Conservation (phyloP, 2,329 filamentous ascomycete species). For the Paracoccidioides brasiliensis region DNA sequence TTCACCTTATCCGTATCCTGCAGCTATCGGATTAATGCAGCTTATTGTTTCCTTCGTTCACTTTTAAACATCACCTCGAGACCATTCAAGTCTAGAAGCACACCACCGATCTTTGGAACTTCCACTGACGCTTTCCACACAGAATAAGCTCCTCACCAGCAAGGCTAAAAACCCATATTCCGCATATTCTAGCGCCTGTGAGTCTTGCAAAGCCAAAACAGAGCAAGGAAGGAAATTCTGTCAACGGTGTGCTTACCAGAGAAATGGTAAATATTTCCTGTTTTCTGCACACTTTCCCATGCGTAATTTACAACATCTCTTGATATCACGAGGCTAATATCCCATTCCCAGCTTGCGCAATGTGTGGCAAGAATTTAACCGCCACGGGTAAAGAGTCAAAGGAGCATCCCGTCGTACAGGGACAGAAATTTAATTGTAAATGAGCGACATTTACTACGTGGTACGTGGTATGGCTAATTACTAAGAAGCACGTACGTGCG, state of each 20-base stretch:
- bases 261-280: slow-evolving; percentile 38
- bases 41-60: too few relatives aligned
- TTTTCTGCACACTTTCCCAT: not conserved
- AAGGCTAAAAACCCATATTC: slow-evolving; percentile 54
- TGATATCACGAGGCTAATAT: slow-evolving; percentile 11
- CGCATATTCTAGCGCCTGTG: slow-evolving; percentile 48
- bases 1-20: too few relatives aligned
- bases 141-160: slow-evolving; percentile 53
- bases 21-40: too few relatives aligned
- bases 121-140: not conserved
- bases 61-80: too few relatives aligned
- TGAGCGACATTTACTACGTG: not conserved
- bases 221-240: slow-evolving; percentile 48
- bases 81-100: not conserved
- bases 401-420: slow-evolving; percentile 41
- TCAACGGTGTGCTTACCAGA: slow-evolving; percentile 50
- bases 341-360: slow-evolving; percentile 40
- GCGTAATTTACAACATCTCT: too few relatives aligned
- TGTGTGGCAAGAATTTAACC: slow-evolving; percentile 46
- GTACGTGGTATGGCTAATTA: not conserved
- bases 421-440: slow-evolving; percentile 43
- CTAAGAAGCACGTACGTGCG: not conserved
- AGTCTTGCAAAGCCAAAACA: slow-evolving; percentile 51
- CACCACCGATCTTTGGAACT: not conserved
- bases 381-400: slow-evolving; percentile 33